Evolutionary conservation across 441 rosid genomes (phyloP), one percentile per base, ranked within the genome.

Genomic region (Caryocar brasiliense): DNA sequence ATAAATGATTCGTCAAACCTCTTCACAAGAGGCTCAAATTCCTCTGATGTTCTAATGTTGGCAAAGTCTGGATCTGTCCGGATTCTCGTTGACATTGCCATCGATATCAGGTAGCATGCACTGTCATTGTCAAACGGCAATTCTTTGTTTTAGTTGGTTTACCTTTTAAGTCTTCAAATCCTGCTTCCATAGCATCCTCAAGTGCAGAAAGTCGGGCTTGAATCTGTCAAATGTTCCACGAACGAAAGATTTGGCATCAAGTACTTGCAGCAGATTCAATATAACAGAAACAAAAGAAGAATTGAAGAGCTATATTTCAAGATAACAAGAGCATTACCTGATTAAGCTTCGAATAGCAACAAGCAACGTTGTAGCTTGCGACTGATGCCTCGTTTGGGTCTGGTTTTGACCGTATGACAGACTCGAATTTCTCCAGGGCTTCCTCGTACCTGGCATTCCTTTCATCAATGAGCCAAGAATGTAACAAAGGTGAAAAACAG

Each of bases 141-240:
- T n/a, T n/a, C n/a, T n/a, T n/a, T n/a, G n/a, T n/a, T n/a, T n/a
- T n/a, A n/a, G n/a, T n/a, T n/a, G n/a, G n/a, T n/a, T n/a, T n/a
- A n/a, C n/a, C 98, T 93, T 84, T 86, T 22, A 81, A 91, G 66
- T 91, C 93, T 61, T 91, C 95, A 59, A 71, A 91, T 43, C 89
- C 96, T 3, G 80, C 70, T 68, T 66, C 29, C 67, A 91, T n/a
- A 20, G 98, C 87, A 65, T 91, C 96, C 67, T 85, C 86, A 10
- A 87, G 76, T 10, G 96, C 91, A 7, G 95, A 83, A 23, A 91
- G 70, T 25, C 98, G 94, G 44, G 96, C 96, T 70, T 87, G 80
- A 41, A 78, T 50, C 98, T 90, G 73, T 65, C 47, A 24, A 11
- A 2, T 29, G 22, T 56, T 41, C 12, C 32, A 29, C 7, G 19